Base-by-base conservation (phyloP, 768 basidiomycete genomes). In the Hirschioporus abietinus region DNA sequence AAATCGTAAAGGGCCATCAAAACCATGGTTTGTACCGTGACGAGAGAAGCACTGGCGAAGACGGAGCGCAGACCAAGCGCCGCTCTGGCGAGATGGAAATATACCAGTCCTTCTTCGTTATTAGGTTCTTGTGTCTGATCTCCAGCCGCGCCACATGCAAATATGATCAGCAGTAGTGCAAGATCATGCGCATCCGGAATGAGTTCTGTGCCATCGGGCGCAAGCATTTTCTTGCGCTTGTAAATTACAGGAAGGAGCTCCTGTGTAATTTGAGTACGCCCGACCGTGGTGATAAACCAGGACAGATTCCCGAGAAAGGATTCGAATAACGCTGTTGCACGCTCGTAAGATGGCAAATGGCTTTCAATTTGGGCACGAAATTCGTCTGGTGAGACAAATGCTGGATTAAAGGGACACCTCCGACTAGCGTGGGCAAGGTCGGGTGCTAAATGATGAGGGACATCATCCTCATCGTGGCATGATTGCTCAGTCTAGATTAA, bases 241-340 rank as follows among this genome's bases (percentile, higher is more conserved):
- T 86, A 85, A 25, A 85, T 76, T 3, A 71, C 72, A 26, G 79
- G 78, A 36, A 79, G 70, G 70, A 81, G 81, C 64, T 80, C 82
- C 59, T 76, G 85, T 15, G 84, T 74, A 10, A 90, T 75, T 68
- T 92, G 90, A 17, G 78, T 79, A 58, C 81, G 79, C 1, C 86
- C 86, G 36, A 92, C 84, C 1, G 89, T 86, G 24, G 89, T 87
- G 67, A 89, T 91, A 72, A 91, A 90, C 91, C 91, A 92, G 0
- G 88, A 87, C 2, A 89, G 88, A 71, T 89, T 86, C 23, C 88
- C 87, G 58, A 91, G 82, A 74, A 91, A 92, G 17, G 90, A 79
- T 23, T 86, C 82, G 69, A 82, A 83, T 36, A 92, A 80, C 35
- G 84, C 81, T 60, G 75, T 73, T 0, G 87, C 87, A 8, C 81